A percentile compares a stretch with the other conserved stretches of the same genome.
phyloP scores from a whole-genome alignment of 1,284 basidiomycete genomes.

The Xerocomus minutiporus region DNA sequence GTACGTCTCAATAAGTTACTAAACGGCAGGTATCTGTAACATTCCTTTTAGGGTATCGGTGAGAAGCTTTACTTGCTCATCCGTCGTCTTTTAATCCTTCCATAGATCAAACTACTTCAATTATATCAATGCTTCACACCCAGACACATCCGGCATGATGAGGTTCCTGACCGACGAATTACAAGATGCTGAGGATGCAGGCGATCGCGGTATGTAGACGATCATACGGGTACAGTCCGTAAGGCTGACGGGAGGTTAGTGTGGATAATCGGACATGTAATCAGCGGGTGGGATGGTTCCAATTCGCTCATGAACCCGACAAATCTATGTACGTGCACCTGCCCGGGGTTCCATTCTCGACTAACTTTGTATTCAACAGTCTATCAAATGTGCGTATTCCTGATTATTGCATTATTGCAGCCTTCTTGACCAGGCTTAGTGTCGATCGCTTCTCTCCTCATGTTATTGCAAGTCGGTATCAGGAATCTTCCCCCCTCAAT shows the following conservation, averaged over 20 bases:
- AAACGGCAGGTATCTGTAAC: background rate
- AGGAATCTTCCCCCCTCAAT: background rate
- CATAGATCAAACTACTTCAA: slow-evolving; percentile 66
- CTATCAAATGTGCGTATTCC: slow-evolving; percentile 60
- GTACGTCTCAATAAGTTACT: slow-evolving; percentile 36
- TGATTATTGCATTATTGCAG: background rate
- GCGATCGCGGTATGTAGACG: slow-evolving; percentile 52
- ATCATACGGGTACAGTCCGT: background rate
- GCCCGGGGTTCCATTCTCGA: background rate
- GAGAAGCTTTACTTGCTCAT: slow-evolving; percentile 1
- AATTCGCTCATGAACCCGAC: slow-evolving; percentile 61
- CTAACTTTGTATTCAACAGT: slow-evolving; percentile 36
- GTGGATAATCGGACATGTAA: slow-evolving; percentile 78
- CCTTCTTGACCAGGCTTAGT: slow-evolving; percentile 35
- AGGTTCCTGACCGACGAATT: slow-evolving; percentile 78
- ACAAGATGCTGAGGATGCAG: slow-evolving; percentile 69
- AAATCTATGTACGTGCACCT: slow-evolving; percentile 53
- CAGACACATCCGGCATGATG: slow-evolving; percentile 72
- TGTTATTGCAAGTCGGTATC: slow-evolving; percentile 67
- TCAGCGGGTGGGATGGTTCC: slow-evolving; percentile 72
- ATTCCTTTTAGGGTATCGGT: slow-evolving; percentile 20
- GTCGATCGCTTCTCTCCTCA: slow-evolving; percentile 77
- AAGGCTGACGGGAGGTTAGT: slow-evolving; percentile 38
- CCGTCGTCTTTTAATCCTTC: slow-evolving; percentile 4
- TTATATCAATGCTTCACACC: slow-evolving; percentile 69